These are phyloP conservation scores for Globisporangium polare DNA, from an alignment of 352 stramenopile species.

Conservation along the genomic window DNA sequence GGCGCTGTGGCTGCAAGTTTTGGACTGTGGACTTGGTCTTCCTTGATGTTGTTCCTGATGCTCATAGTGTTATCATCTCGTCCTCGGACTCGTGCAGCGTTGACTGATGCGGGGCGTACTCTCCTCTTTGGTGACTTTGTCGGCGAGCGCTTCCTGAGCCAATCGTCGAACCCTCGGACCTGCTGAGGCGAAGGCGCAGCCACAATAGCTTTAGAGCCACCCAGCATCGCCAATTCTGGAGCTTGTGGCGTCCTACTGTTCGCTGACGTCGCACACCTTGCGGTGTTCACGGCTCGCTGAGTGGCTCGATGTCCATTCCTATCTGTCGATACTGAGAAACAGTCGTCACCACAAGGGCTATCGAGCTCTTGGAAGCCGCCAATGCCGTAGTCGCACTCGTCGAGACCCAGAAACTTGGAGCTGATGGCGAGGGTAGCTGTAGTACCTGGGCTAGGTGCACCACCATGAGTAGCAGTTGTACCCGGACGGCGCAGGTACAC, in stretches of 20 bases:
- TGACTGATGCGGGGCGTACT: slow-evolving; percentile 7
- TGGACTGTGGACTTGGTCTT: neutral
- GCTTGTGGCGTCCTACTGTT: neutral
- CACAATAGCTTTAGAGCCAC: no score
- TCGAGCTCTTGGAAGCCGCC: neutral
- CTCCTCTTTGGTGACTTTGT: slow-evolving; percentile 5
- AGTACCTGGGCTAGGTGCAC: neutral
- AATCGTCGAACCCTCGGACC: slow-evolving; percentile 36
- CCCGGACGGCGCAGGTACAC: slow-evolving; percentile 26
- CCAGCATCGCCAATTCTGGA: no score
- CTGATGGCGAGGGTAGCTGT: neutral
- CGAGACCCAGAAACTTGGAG: neutral
- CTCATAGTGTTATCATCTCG: neutral
- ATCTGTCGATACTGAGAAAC: neutral
- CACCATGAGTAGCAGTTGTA: neutral
- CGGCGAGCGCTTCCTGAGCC: slow-evolving; percentile 28
- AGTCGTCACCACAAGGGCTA: neutral
- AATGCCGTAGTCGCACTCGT: slow-evolving; percentile 8
- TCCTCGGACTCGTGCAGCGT: slow-evolving; percentile 9
- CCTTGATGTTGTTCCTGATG: neutral
- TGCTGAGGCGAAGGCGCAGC: neutral
- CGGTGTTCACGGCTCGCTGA: neutral
- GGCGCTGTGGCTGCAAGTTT: neutral
- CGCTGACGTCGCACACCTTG: neutral
- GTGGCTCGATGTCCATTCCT: neutral